Evolutionary conservation across 73 alveolate species (phyloP).

Genomic region (Durusdinium trenchii): DNA sequence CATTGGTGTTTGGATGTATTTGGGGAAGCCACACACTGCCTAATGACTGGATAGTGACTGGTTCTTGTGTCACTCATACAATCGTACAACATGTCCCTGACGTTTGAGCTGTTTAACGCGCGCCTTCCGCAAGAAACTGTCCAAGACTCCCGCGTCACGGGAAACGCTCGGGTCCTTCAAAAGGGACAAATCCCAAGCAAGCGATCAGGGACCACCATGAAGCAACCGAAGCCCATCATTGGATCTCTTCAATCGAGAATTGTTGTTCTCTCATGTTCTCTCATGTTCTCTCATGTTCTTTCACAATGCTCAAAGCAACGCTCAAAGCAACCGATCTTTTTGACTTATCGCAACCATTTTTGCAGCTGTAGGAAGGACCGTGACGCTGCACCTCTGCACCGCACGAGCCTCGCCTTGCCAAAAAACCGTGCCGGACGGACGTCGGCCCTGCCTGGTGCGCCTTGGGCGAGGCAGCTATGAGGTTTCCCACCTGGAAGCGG

Average conservation of each 20-base stretch:
- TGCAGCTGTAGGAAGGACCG: neutral
- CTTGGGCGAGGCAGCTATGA: slow-evolving; percentile 17
- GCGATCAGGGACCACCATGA: too few species aligned
- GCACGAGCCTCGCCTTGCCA: neutral
- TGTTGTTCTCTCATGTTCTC: neutral
- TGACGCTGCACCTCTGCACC: neutral
- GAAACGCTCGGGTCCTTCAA: slow-evolving; percentile 45
- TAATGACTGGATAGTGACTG: neutral
- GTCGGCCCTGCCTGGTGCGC: too few species aligned
- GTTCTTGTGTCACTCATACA: too few species aligned
- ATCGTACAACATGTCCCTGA: too few species aligned
- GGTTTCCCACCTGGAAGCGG: slow-evolving; percentile 20
- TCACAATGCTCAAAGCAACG: neutral
- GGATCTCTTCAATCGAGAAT: neutral
- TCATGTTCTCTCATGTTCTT: neutral
- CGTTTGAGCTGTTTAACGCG: too few species aligned
- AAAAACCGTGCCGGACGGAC: too few species aligned
- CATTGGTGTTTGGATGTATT: neutral
- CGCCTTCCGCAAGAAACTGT: slow-evolving; percentile 73
- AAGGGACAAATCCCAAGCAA: neutral
- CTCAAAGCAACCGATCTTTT: neutral
- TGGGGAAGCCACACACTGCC: neutral
- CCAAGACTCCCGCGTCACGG: slow-evolving; percentile 29
- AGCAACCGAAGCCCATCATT: too few species aligned
- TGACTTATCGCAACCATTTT: neutral